Evolutionary conservation across 768 basidiomycete genomes (phyloP).

Genomic region (Thelephora ganbajun): DNA sequence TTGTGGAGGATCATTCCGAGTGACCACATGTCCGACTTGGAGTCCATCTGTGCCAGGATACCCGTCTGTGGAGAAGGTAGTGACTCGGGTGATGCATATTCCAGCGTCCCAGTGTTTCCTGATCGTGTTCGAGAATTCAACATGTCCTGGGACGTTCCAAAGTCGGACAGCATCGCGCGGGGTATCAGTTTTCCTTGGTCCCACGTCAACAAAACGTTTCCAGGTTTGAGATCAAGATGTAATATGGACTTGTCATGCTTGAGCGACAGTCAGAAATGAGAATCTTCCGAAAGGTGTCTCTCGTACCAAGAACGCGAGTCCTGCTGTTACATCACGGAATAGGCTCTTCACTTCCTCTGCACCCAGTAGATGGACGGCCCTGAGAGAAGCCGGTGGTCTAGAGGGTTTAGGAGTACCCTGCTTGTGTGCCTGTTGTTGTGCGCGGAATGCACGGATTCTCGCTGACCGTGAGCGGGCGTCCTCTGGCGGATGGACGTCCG

Average conservation of each 20-base stretch:
- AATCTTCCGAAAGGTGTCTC: background rate
- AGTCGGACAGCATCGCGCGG: conserved; percentile 89
- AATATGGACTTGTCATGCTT: conserved; percentile 77
- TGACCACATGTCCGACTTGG: conserved; percentile 94
- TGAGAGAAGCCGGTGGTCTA: conserved; percentile 16
- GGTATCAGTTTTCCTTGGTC: conserved; percentile 80
- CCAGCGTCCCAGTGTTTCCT: conserved; percentile 94
- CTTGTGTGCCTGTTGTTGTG: conserved; percentile 34
- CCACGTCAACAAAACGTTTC: conserved; percentile 86
- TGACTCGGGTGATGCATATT: conserved; percentile 84
- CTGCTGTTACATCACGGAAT: conserved; percentile 77
- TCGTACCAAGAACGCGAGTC: conserved; percentile 73
- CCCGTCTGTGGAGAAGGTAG: conserved; percentile 57
- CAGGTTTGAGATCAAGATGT: conserved; percentile 89
- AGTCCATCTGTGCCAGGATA: conserved; percentile 55
- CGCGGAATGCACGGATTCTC: conserved; percentile 64
- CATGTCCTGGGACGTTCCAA: conserved; percentile 91
- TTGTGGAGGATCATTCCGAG: conserved; percentile 94
- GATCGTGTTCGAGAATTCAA: conserved; percentile 57
- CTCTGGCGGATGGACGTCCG: conserved; percentile 23
- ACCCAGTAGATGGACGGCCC: conserved; percentile 73
- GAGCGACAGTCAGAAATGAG: background rate
- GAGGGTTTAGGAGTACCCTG: background rate
- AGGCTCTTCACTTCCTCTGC: conserved; percentile 72
- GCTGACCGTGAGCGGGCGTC: conserved; percentile 33